These are phyloP conservation scores for Penicillium turbatum DNA, from an alignment of 495 filamentous ascomycete species.

Conservation along the genomic window DNA sequence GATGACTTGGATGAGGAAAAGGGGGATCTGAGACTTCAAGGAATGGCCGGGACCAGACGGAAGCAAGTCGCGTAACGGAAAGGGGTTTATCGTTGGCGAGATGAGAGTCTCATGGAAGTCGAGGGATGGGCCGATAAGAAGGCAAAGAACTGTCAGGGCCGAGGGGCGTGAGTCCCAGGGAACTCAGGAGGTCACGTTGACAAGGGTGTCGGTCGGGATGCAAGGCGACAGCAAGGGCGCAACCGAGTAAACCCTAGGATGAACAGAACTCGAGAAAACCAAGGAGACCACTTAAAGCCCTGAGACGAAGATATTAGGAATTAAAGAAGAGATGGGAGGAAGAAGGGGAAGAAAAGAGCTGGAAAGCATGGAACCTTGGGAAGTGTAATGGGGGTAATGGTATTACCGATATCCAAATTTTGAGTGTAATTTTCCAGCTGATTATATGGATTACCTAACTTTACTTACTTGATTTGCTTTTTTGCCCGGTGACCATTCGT, in stretches of 20 bases:
- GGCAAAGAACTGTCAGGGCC: constrained; percentile 18
- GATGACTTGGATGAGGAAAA: constrained; percentile 19
- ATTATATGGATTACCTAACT: neutral
- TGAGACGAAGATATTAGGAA: constrained; percentile 14
- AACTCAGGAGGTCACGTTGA: constrained; percentile 16
- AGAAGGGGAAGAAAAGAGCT: constrained; percentile 17
- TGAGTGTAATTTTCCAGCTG: constrained; percentile 4
- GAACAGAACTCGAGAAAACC: constrained; percentile 7
- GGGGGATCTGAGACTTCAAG: constrained; percentile 18
- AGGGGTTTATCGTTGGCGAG: constrained; percentile 27
- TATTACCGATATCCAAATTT: constrained; percentile 9
- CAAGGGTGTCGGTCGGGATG: constrained; percentile 16
- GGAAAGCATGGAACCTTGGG: constrained; percentile 8
- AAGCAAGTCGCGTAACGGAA: constrained; percentile 16
- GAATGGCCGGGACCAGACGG: constrained; percentile 24
- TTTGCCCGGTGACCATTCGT: too few relatives aligned
- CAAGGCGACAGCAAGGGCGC: constrained; percentile 23
- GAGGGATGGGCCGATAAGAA: constrained; percentile 17
- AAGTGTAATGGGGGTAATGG: neutral
- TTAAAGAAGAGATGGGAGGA: constrained; percentile 17
- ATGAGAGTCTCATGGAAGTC: constrained; percentile 24
- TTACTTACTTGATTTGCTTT: neutral
- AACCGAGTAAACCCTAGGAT: constrained; percentile 15
- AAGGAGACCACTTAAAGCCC: constrained; percentile 5
- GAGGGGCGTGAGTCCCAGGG: constrained; percentile 10